These are phyloP conservation scores for Phoma sp. DNA, from an alignment of 2,329 filamentous ascomycete genomes.

Conservation along the genomic window DNA sequence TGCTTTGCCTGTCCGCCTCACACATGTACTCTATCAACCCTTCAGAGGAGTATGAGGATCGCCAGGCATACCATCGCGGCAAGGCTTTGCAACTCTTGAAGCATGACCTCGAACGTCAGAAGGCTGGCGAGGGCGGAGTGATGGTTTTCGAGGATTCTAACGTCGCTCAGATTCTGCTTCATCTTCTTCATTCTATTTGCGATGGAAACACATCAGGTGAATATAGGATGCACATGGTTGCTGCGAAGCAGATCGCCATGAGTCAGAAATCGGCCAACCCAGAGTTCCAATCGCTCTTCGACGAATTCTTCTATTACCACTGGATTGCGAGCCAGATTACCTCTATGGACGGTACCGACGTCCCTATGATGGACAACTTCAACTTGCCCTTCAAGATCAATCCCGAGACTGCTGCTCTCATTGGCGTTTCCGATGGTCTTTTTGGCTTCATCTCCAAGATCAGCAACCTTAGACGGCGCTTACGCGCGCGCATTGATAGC, in stretches of 20 bases:
- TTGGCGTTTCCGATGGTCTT: constrained; percentile 82
- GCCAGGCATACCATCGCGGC: constrained; percentile 52
- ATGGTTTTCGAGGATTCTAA: constrained; percentile 61
- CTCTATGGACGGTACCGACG: constrained; percentile 58
- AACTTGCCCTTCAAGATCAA: constrained; percentile 62
- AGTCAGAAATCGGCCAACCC: constrained; percentile 65
- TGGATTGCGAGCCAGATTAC: constrained; percentile 66
- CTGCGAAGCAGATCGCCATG: constrained; percentile 73
- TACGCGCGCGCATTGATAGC: constrained; percentile 69
- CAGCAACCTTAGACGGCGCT: constrained; percentile 74
- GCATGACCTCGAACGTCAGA: constrained; percentile 48
- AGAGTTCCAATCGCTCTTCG: constrained; percentile 73
- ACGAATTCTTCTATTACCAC: constrained; percentile 86
- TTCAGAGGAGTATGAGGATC: constrained; percentile 58
- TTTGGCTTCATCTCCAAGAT: constrained; percentile 81
- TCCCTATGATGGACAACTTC: constrained; percentile 61
- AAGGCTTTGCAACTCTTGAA: constrained; percentile 58
- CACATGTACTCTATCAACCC: constrained; percentile 65
- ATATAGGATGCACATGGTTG: constrained; percentile 79
- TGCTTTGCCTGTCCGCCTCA: constrained; percentile 81
- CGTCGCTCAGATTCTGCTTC: constrained; percentile 64
- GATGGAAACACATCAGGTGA: constrained; percentile 68
- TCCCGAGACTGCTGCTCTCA: constrained; percentile 64
- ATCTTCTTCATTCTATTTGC: constrained; percentile 66
- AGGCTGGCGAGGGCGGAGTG: constrained; percentile 44